These are phyloP conservation scores for Scheffersomyces ergatensis DNA, from an alignment of 805 yeast species.

Conservation along the genomic window DNA sequence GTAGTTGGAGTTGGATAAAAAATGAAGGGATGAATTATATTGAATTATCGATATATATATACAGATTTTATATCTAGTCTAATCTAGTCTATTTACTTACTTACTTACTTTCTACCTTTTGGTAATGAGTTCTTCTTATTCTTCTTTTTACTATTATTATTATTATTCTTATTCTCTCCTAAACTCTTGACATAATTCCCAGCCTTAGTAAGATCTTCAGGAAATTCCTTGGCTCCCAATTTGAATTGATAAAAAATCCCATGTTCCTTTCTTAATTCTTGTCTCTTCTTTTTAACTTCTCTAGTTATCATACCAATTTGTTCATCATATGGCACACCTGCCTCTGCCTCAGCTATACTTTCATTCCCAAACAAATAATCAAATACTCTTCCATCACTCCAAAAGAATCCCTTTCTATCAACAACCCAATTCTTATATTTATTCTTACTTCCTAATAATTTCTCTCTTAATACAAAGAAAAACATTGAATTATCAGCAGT, in stretches of 20 bases:
- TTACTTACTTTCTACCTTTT: background rate
- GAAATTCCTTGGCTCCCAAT: slow-evolving; percentile 30
- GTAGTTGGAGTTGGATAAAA: too few species aligned
- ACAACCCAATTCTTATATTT: slow-evolving; percentile 63
- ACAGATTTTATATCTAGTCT: too few species aligned
- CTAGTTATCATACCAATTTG: slow-evolving; percentile 48
- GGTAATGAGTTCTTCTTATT: slow-evolving; percentile 1
- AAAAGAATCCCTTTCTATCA: slow-evolving; percentile 84
- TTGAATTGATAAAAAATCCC: slow-evolving; percentile 64
- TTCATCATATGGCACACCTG: slow-evolving; percentile 62
- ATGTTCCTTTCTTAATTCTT: slow-evolving; percentile 49
- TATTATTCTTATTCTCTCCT: slow-evolving; percentile 1
- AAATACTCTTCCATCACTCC: slow-evolving; percentile 89
- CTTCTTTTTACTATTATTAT: background rate
- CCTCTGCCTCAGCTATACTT: slow-evolving; percentile 71
- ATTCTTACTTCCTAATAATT: slow-evolving; percentile 29
- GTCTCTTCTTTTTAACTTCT: slow-evolving; percentile 47
- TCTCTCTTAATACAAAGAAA: slow-evolving; percentile 68
- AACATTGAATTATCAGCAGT: slow-evolving; percentile 73
- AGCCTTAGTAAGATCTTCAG: slow-evolving; percentile 23
- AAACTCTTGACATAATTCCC: slow-evolving; percentile 18
- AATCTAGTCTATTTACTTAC: background rate
- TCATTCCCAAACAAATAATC: slow-evolving; percentile 83
- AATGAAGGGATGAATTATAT: too few species aligned
- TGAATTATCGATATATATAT: too few species aligned